These are phyloP conservation scores for Colletotrichum euphorbiae DNA, from an alignment of 2,329 filamentous ascomycete genomes.

Conservation along the genomic window DNA sequence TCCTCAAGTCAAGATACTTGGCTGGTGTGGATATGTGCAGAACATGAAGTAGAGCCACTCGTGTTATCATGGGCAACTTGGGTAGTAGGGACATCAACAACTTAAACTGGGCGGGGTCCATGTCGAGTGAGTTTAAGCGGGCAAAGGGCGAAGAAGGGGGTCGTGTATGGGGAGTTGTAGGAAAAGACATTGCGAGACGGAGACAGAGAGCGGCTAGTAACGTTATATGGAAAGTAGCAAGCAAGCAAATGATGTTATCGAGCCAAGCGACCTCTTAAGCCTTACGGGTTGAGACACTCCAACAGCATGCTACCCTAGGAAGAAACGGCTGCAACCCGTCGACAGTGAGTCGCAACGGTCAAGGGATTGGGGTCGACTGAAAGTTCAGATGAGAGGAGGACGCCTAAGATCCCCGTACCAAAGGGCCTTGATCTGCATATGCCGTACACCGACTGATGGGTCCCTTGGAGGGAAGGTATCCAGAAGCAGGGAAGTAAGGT, in stretches of 20 bases:
- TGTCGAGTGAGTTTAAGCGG: conserved; percentile 28
- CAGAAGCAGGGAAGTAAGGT: conserved; percentile 6
- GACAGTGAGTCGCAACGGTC: conserved; percentile 9
- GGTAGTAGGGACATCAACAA: conserved; percentile 55
- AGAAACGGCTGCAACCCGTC: conserved; percentile 4
- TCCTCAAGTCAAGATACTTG: conserved; percentile 82
- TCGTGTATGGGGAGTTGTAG: not conserved
- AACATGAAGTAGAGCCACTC: conserved; percentile 71
- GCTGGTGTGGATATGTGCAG: conserved; percentile 77
- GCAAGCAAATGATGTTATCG: conserved; percentile 7
- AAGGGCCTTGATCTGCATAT: not conserved
- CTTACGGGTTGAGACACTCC: conserved; percentile 35
- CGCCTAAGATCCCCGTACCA: conserved; percentile 10
- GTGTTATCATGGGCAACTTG: conserved; percentile 71
- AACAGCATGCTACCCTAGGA: conserved; percentile 20
- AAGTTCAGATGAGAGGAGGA: conserved; percentile 20
- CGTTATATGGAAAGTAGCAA: conserved; percentile 1
- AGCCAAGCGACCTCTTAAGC: conserved; percentile 21
- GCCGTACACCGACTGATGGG: conserved; percentile 6
- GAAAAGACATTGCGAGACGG: not conserved
- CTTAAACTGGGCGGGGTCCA: conserved; percentile 36
- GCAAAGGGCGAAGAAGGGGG: conserved; percentile 13
- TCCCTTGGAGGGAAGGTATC: conserved; percentile 3
- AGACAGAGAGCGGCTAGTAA: conserved; percentile 7
- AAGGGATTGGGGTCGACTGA: conserved; percentile 14